Percentiles rank a stretch among this genome's conserved stretches.
Evolutionary conservation across 2,329 filamentous ascomycete genomes (phyloP).

Genomic region (Paecilomyces variotii): DNA sequence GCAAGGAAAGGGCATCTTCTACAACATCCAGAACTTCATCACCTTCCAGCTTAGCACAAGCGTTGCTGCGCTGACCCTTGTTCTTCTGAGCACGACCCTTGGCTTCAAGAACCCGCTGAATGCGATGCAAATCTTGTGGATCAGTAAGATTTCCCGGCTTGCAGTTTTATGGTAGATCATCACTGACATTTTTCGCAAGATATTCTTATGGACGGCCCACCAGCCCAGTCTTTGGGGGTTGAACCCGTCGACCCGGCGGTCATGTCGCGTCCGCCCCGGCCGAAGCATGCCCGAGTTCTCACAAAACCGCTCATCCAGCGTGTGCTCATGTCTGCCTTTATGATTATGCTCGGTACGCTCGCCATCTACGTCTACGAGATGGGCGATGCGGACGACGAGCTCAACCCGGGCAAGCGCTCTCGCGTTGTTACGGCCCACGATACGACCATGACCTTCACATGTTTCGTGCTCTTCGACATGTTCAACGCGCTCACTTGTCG

Average conservation of each 20-base stretch:
- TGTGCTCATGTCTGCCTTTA: slow-evolving; percentile 74
- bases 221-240: slow-evolving; percentile 92
- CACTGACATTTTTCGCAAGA: slow-evolving; percentile 48
- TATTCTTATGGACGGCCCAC: slow-evolving; percentile 98
- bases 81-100: slow-evolving; percentile 84
- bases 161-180: not conserved
- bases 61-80: slow-evolving; percentile 82
- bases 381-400: slow-evolving; percentile 54
- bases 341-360: slow-evolving; percentile 92
- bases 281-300: slow-evolving; percentile 82
- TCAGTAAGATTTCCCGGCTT: slow-evolving; percentile 61
- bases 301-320: slow-evolving; percentile 73
- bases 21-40: slow-evolving; percentile 98
- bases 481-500: slow-evolving; percentile 95
- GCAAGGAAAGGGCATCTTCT: slow-evolving; percentile 98
- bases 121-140: slow-evolving; percentile 99
- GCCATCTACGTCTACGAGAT: slow-evolving; percentile 88
- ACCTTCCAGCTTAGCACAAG: slow-evolving; percentile 98
- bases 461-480: slow-evolving; percentile 99
- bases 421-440: slow-evolving; percentile 79
- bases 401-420: slow-evolving; percentile 29
- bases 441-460: slow-evolving; percentile 98
- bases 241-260: slow-evolving; percentile 91
- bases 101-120: slow-evolving; percentile 95
- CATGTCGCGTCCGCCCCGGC: slow-evolving; percentile 82